Conservation (phyloP, 805 yeast genomes). For the Tetrapisispora taiwanensis region DNA sequence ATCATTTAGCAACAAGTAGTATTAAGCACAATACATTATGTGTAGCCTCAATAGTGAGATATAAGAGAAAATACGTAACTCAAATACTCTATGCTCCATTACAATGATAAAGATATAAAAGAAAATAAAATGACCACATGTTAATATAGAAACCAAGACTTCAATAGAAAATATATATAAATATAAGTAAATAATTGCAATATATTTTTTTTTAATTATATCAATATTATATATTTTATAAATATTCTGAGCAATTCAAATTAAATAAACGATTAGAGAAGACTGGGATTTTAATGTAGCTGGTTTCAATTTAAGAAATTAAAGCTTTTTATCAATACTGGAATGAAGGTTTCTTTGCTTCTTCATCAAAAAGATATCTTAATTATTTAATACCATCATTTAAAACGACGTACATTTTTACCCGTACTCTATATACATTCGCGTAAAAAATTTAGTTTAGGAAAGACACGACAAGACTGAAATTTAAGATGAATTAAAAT, state of each 20-base stretch:
- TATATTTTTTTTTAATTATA: too few species aligned
- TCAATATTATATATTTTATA: too few species aligned
- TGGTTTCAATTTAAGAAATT: too few species aligned
- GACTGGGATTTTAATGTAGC: too few species aligned
- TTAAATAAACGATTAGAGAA: too few species aligned
- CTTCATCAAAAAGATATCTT: too few species aligned
- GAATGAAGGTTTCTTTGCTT: too few species aligned
- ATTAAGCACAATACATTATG: conserved; percentile 90
- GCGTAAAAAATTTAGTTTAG: conserved; percentile 1
- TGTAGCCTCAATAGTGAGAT: conserved; percentile 84
- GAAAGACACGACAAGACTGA: conserved; percentile 1
- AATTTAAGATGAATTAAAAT: not conserved
- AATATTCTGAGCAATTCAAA: too few species aligned
- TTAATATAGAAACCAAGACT: not conserved
- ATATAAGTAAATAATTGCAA: too few species aligned
- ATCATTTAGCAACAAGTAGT: conserved; percentile 91
- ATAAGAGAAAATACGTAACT: conserved; percentile 80
- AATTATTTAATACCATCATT: not conserved
- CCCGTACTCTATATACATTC: not conserved
- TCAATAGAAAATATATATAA: not conserved
- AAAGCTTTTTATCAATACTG: too few species aligned
- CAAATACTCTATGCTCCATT: conserved; percentile 83
- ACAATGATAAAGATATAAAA: conserved; percentile 4
- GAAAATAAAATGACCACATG: not conserved
- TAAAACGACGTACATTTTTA: not conserved